Percentiles rank a stretch among this genome's conserved stretches.
Evolutionary conservation across 495 filamentous ascomycete genomes (phyloP).

Genomic region (Aspergillus indologenus): DNA sequence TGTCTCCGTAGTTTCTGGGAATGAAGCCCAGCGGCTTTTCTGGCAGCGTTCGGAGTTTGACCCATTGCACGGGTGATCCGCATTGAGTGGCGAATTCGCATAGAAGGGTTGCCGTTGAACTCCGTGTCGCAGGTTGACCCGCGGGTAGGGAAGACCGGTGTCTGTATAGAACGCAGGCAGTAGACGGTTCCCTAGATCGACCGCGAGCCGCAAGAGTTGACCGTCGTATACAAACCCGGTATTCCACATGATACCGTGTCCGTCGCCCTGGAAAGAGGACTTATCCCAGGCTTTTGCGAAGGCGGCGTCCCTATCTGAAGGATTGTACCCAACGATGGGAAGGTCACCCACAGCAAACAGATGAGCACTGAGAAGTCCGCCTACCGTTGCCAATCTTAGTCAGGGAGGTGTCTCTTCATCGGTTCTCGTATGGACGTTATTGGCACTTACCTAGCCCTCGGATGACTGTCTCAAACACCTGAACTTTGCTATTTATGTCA

Average conservation of each 20-base stretch:
- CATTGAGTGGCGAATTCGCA: slow-evolving; percentile 69
- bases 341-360: slow-evolving; percentile 87
- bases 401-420: neutral
- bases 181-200: slow-evolving; percentile 77
- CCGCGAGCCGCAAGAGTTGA: slow-evolving; percentile 79
- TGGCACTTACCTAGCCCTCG: slow-evolving; percentile 63
- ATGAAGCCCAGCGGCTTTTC: slow-evolving; percentile 29
- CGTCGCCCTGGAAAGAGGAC: slow-evolving; percentile 27
- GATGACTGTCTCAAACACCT: slow-evolving; percentile 97
- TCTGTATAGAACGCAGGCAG: slow-evolving; percentile 86
- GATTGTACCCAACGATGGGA: slow-evolving; percentile 74
- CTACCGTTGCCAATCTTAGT: slow-evolving; percentile 19
- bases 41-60: slow-evolving; percentile 29
- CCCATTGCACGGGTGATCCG: slow-evolving; percentile 25
- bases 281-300: slow-evolving; percentile 44
- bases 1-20: slow-evolving; percentile 82
- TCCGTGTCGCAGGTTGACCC: slow-evolving; percentile 89
- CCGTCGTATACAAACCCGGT: slow-evolving; percentile 84
- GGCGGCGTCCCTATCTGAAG: slow-evolving; percentile 33
- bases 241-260: slow-evolving; percentile 63
- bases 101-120: slow-evolving; percentile 71
- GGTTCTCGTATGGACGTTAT: neutral
- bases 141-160: slow-evolving; percentile 90
- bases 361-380: slow-evolving; percentile 88
- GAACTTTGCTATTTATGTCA: slow-evolving; percentile 94